These are phyloP conservation scores for Wickerhamiella lipophila DNA, from an alignment of 805 yeast species.

Conservation along the genomic window DNA sequence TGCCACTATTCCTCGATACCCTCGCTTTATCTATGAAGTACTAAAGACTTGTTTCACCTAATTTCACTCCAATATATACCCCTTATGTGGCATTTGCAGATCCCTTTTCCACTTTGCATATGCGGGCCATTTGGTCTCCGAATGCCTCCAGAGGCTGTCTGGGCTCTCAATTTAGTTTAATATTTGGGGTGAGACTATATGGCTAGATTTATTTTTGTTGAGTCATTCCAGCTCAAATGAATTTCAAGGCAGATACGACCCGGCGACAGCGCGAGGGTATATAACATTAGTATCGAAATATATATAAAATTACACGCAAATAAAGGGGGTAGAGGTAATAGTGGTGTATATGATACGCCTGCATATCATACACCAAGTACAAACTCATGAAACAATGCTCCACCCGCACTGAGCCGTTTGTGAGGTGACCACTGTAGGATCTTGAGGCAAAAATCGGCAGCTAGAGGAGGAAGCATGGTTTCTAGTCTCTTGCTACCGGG, in stretches of 20 bases:
- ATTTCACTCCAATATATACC: background rate
- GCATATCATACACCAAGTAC: constrained; percentile 20
- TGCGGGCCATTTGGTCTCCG: background rate
- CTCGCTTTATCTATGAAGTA: too few species aligned
- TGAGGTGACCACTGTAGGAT: constrained; percentile 63
- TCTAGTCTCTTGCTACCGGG: constrained; percentile 17
- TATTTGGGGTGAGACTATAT: too few species aligned
- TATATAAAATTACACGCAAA: too few species aligned
- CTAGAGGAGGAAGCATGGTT: constrained; percentile 13
- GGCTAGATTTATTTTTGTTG: too few species aligned
- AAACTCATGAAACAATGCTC: constrained; percentile 31
- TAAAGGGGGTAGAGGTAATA: too few species aligned
- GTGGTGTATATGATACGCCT: background rate
- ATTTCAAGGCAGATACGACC: background rate
- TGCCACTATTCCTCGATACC: background rate
- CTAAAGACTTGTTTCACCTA: background rate
- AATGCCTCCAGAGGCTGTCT: background rate
- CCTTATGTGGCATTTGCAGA: background rate
- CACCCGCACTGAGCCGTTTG: constrained; percentile 30
- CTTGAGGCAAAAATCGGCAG: constrained; percentile 38
- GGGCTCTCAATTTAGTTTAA: too few species aligned
- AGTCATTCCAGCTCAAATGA: too few species aligned
- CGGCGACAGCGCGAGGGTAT: too few species aligned
- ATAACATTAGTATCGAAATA: too few species aligned
- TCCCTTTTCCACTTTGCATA: background rate